A percentile compares a stretch with the other conserved stretches of the same genome.
Evolutionary conservation across 306 rosid species (phyloP).

Genomic region (Trichosanthes truncata): DNA sequence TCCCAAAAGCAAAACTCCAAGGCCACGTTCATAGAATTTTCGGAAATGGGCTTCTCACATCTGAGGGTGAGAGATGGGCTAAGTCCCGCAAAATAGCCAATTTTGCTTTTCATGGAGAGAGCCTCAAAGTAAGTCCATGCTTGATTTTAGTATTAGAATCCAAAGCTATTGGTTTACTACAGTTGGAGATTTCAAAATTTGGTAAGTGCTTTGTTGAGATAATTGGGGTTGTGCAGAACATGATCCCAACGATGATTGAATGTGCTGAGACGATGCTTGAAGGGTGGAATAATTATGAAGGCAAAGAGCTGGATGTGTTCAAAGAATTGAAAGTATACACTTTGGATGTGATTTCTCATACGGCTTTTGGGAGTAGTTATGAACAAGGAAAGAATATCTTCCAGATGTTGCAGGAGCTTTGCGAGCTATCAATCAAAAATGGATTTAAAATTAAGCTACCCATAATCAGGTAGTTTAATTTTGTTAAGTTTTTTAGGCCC

Average conservation of each 20-base stretch:
- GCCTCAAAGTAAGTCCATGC: constrained; percentile 17
- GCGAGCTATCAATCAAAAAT: neutral
- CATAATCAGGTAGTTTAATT: neutral
- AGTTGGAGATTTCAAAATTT: too few relatives aligned
- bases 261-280: neutral
- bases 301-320: neutral
- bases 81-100: constrained; percentile 23
- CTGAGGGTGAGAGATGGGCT: constrained; percentile 21
- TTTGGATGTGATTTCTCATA: neutral
- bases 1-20: neutral
- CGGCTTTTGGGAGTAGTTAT: neutral
- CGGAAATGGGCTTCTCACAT: constrained; percentile 18
- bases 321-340: neutral
- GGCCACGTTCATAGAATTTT: neutral
- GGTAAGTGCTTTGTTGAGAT: too few relatives aligned
- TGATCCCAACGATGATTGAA: neutral
- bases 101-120: constrained; percentile 29
- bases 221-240: neutral
- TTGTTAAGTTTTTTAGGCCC: too few relatives aligned
- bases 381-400: neutral
- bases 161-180: too few relatives aligned
- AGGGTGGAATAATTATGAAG: neutral
- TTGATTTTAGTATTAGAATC: neutral
- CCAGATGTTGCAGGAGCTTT: neutral
- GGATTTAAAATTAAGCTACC: neutral